These are phyloP conservation scores for Agaricales sp. DNA, from an alignment of 1,284 basidiomycete species.

Conservation along the genomic window DNA sequence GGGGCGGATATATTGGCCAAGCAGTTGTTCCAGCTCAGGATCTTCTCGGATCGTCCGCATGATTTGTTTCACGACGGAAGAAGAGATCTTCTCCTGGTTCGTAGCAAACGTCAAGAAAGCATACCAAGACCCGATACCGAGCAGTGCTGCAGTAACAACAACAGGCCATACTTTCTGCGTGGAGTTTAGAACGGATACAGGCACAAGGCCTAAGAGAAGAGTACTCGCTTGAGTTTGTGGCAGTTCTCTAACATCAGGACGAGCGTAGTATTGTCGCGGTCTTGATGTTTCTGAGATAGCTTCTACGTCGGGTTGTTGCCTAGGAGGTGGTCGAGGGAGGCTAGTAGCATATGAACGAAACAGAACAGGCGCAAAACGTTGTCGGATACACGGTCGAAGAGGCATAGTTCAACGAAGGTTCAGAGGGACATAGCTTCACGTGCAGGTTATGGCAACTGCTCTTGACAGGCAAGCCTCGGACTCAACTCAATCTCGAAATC, in stretches of 20 bases:
- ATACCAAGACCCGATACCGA: conserved; percentile 55
- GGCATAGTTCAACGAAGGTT: background rate
- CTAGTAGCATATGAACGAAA: background rate
- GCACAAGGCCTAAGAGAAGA: background rate
- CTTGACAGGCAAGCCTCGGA: background rate
- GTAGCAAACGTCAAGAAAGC: conserved; percentile 58
- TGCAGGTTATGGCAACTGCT: background rate
- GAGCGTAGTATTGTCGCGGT: conserved; percentile 21
- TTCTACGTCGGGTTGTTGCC: background rate
- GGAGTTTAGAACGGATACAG: background rate
- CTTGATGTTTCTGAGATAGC: conserved; percentile 18
- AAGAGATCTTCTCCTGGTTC: conserved; percentile 71
- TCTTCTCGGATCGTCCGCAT: conserved; percentile 46
- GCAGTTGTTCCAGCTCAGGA: conserved; percentile 32
- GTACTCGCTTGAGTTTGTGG: conserved; percentile 29
- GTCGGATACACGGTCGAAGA: background rate
- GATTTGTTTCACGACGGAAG: conserved; percentile 61
- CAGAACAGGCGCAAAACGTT: background rate
- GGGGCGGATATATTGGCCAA: conserved; percentile 62
- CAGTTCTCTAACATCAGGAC: conserved; percentile 29
- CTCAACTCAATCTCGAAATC: conserved; percentile 32
- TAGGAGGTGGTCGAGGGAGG: background rate
- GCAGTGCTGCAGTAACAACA: conserved; percentile 34
- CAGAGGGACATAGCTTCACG: no score
- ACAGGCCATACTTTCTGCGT: conserved; percentile 47